A percentile compares a stretch with the other conserved stretches of the same genome.
Conservation (phyloP, 2,329 filamentous ascomycete species). For the Botrytis elliptica region DNA sequence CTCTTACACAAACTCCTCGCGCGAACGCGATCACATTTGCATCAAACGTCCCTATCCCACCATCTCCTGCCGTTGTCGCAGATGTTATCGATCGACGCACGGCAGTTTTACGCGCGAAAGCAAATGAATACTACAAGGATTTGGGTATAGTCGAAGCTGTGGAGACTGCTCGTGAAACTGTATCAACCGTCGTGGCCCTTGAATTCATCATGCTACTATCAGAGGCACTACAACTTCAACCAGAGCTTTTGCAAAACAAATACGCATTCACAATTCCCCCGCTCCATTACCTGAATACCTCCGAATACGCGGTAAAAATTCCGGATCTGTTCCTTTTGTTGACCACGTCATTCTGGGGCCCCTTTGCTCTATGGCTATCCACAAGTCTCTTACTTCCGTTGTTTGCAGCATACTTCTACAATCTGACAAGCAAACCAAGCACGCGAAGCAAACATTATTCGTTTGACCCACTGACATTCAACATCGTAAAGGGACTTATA, state of each 20-base stretch:
- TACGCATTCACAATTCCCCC: conserved; percentile 73
- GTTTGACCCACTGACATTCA: conserved; percentile 87
- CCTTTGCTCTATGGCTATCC: conserved; percentile 71
- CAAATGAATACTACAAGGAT: conserved; percentile 61
- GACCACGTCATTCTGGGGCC: conserved; percentile 78
- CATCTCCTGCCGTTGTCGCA: conserved; percentile 76
- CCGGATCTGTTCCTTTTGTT: conserved; percentile 81
- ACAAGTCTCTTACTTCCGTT: conserved; percentile 72
- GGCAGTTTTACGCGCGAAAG: conserved; percentile 63
- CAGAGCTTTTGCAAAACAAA: conserved; percentile 67
- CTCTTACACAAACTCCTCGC: conserved; percentile 38
- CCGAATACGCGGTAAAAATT: conserved; percentile 62
- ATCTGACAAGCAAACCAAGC: conserved; percentile 62
- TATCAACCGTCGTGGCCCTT: conserved; percentile 72
- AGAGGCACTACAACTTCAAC: conserved; percentile 69
- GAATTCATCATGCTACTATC: conserved; percentile 66
- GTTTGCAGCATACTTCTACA: conserved; percentile 83
- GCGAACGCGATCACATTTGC: conserved; percentile 41
- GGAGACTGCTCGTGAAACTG: conserved; percentile 63
- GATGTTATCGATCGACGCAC: conserved; percentile 72
- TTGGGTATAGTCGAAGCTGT: conserved; percentile 66
- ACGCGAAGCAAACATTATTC: conserved; percentile 50
- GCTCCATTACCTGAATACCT: conserved; percentile 53
- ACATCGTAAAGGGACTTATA: conserved; percentile 79
- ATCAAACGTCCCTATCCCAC: conserved; percentile 68